Percentiles rank a stretch among this genome's conserved stretches.
Conservation (phyloP, 441 rosid species). For the Biscutella laevigata region DNA sequence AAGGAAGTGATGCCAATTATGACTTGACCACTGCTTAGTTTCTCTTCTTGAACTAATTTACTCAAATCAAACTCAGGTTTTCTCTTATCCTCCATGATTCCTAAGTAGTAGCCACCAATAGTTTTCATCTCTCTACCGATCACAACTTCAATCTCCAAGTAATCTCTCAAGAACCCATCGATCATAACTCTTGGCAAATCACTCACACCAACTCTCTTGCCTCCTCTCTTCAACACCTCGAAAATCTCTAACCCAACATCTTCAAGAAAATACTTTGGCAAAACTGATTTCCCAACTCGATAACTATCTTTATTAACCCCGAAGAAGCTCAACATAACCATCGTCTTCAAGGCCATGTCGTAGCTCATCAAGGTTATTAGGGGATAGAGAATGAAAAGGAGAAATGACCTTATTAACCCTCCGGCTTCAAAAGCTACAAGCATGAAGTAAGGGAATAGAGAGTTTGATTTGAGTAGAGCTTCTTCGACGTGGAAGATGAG, state of each 20-base stretch:
- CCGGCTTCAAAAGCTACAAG: conserved; percentile 68
- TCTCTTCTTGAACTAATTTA: conserved; percentile 13
- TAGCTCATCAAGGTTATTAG: conserved; percentile 31
- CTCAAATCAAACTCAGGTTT: not conserved
- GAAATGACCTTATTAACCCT: conserved; percentile 42
- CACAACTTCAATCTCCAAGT: conserved; percentile 41
- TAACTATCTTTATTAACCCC: conserved; percentile 35
- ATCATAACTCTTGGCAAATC: conserved; percentile 54
- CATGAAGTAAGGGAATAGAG: conserved; percentile 67
- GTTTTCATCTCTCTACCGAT: conserved; percentile 43
- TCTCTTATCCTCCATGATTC: conserved; percentile 33
- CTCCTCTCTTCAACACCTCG: conserved; percentile 35
- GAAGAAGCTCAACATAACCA: conserved; percentile 48
- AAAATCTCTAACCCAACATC: conserved; percentile 47
- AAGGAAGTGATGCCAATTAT: conserved; percentile 33
- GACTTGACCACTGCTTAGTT: conserved; percentile 4
- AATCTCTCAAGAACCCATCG: conserved; percentile 48
- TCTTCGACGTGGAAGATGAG: conserved; percentile 48
- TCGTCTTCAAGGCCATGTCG: conserved; percentile 31
- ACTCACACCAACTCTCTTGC: conserved; percentile 40
- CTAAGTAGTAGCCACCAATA: conserved; percentile 34
- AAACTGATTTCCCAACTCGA: conserved; percentile 34
- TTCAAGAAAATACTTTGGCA: conserved; percentile 57
- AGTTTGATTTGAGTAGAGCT: conserved; percentile 40
- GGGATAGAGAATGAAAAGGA: conserved; percentile 46